A percentile compares a stretch with the other conserved stretches of the same genome.
phyloP scores from a whole-genome alignment of 164 flowering plant genomes.

The Taxillus chinensis region DNA sequence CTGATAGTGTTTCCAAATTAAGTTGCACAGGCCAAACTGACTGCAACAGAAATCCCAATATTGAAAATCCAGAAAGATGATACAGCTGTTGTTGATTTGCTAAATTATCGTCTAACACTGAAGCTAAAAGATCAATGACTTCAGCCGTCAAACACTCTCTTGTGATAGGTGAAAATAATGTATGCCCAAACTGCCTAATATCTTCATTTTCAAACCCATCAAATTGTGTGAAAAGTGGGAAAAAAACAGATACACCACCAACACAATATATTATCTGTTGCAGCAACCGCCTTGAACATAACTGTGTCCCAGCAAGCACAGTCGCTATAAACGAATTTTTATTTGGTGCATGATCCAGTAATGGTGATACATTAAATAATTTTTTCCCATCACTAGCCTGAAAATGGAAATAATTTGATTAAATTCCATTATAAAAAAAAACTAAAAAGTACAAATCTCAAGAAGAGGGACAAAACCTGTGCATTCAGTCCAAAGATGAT shows the following conservation, averaged over 20 bases:
- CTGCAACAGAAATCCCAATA: constrained; percentile 81
- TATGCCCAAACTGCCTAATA: constrained; percentile 24
- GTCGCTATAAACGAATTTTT: constrained; percentile 61
- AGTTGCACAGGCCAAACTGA: constrained; percentile 74
- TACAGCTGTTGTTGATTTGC: constrained; percentile 98
- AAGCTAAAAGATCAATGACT: constrained; percentile 82
- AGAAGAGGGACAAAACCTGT: constrained; percentile 42
- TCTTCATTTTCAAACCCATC: constrained; percentile 45
- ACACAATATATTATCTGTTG: constrained; percentile 94
- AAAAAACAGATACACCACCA: constrained; percentile 98
- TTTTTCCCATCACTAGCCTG: constrained; percentile 83
- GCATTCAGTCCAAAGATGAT: constrained; percentile 88
- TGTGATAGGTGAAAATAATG: constrained; percentile 40
- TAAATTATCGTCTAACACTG: constrained; percentile 77
- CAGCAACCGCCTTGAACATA: constrained; percentile 87
- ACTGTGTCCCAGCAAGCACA: constrained; percentile 61
- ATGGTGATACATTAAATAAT: constrained; percentile 71
- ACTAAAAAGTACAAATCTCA: neutral
- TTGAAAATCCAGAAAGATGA: constrained; percentile 80
- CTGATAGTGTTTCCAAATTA: constrained; percentile 78
- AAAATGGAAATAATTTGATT: constrained; percentile 16
- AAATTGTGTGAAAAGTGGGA: constrained; percentile 80
- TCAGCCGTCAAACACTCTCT: constrained; percentile 73
- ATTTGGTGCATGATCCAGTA: constrained; percentile 45
- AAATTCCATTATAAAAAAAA: neutral